A percentile compares a stretch with the other conserved stretches of the same genome.
Evolutionary conservation across 2,329 filamentous ascomycete genomes (phyloP).

Genomic region (Pestalotiopsis sp.): DNA sequence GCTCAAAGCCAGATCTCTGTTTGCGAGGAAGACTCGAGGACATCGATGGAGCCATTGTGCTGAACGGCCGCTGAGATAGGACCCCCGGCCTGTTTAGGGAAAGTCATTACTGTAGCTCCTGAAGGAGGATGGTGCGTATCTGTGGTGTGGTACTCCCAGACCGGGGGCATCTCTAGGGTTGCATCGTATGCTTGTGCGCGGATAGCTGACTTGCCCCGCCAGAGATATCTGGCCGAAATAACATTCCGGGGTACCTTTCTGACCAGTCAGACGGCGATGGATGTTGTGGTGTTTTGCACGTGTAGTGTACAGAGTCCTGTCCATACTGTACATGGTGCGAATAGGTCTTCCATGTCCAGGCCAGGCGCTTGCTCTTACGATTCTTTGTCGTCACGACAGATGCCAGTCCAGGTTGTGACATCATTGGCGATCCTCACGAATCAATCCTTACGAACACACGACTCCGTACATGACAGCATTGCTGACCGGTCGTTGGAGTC

Average conservation of each 20-base stretch:
- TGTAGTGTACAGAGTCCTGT: background rate
- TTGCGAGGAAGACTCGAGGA: background rate
- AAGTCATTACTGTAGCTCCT: constrained; percentile 5
- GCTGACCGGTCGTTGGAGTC: background rate
- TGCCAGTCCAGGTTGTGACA: background rate
- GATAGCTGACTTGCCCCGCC: background rate
- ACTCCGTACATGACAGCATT: background rate
- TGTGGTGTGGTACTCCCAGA: background rate
- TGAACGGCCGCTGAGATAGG: background rate
- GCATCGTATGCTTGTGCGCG: background rate
- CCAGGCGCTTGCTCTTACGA: background rate
- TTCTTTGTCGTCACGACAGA: background rate
- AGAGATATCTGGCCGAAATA: constrained; percentile 4
- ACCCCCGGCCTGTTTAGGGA: constrained; percentile 1
- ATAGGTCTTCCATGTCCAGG: background rate
- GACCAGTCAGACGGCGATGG: background rate
- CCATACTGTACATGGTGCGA: background rate
- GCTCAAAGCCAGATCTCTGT: background rate
- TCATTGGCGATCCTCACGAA: background rate
- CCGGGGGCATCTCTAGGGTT: background rate
- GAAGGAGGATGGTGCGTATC: background rate
- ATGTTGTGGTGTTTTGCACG: background rate
- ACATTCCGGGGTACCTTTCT: background rate
- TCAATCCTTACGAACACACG: background rate
- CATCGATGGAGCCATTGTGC: background rate